These are phyloP conservation scores for Ascosphaera aggregata DNA, from an alignment of 2,329 filamentous ascomycete species.

Conservation along the genomic window DNA sequence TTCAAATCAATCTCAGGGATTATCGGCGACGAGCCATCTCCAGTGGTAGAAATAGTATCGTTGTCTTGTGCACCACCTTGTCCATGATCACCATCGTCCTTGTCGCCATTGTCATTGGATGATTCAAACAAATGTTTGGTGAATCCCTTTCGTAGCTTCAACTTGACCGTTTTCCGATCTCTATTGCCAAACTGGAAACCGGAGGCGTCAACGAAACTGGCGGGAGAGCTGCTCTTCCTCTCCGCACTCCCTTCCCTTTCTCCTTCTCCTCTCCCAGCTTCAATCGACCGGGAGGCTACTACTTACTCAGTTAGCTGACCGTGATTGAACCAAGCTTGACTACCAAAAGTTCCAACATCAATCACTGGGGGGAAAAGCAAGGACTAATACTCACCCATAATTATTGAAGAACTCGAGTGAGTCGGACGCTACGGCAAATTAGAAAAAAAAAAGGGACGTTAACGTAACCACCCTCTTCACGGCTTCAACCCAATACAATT, in stretches of 20 bases:
- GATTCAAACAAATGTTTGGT: conserved; percentile 10
- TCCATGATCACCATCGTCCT: conserved; percentile 2
- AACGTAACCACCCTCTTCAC: too few species aligned
- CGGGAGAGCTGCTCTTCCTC: conserved; percentile 24
- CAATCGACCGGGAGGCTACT: too few species aligned
- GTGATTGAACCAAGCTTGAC: neutral
- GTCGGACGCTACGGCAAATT: neutral
- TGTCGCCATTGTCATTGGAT: conserved; percentile 15
- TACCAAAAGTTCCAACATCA: neutral
- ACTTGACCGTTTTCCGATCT: conserved; percentile 20
- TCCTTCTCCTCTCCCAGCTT: neutral
- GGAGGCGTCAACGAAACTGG: conserved; percentile 20
- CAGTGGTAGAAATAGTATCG: neutral
- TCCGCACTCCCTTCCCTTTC: neutral
- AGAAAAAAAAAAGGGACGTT: too few species aligned
- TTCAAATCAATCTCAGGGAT: conserved; percentile 44
- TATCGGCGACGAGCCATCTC: conserved; percentile 18
- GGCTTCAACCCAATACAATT: too few species aligned
- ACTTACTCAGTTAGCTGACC: neutral
- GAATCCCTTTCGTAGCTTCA: conserved; percentile 19
- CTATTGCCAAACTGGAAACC: conserved; percentile 23
- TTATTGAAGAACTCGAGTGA: neutral
- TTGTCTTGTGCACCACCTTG: neutral
- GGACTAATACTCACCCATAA: neutral
- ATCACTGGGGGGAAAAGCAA: neutral